These are phyloP conservation scores for Trichoderma koningii DNA, from an alignment of 2,329 filamentous ascomycete species.

Conservation along the genomic window DNA sequence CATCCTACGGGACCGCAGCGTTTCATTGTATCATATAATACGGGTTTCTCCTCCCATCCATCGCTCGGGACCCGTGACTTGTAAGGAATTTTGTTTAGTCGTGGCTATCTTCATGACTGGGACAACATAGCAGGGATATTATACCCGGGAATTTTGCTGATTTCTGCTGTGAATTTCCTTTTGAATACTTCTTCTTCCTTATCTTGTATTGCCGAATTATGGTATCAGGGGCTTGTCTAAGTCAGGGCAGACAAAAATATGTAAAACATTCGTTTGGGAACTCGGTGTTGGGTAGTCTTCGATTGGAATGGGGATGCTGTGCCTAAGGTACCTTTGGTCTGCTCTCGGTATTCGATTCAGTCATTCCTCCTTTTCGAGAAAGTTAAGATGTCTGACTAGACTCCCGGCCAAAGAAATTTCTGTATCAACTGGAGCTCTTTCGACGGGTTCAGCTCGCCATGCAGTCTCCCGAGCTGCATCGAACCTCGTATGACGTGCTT, in stretches of 20 bases:
- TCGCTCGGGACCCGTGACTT: slow-evolving; percentile 7
- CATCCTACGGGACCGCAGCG: slow-evolving; percentile 23
- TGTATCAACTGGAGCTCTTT: too few relatives aligned
- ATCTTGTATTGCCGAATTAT: not conserved
- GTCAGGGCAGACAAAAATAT: not conserved
- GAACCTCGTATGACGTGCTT: slow-evolving; percentile 8
- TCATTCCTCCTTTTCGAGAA: not conserved
- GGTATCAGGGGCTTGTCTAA: not conserved
- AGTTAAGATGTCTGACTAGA: too few relatives aligned
- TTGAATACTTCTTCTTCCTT: not conserved
- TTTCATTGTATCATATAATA: slow-evolving; percentile 26
- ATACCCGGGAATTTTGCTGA: slow-evolving; percentile 27
- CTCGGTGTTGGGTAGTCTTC: not conserved
- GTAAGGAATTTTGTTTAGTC: slow-evolving; percentile 15
- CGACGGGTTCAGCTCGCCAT: too few relatives aligned
- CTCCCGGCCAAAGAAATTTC: too few relatives aligned
- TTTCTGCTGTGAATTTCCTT: slow-evolving; percentile 1
- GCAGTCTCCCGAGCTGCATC: not conserved
- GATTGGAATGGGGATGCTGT: not conserved
- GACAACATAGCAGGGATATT: slow-evolving; percentile 26
- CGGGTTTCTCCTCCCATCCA: slow-evolving; percentile 1
- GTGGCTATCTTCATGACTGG: slow-evolving; percentile 23
- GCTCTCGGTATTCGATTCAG: not conserved
- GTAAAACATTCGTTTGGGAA: slow-evolving; percentile 13
- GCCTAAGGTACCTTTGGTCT: too few relatives aligned